Evolutionary conservation across 2,329 filamentous ascomycete genomes (phyloP).

Genomic region (Cladorrhinum sp.): DNA sequence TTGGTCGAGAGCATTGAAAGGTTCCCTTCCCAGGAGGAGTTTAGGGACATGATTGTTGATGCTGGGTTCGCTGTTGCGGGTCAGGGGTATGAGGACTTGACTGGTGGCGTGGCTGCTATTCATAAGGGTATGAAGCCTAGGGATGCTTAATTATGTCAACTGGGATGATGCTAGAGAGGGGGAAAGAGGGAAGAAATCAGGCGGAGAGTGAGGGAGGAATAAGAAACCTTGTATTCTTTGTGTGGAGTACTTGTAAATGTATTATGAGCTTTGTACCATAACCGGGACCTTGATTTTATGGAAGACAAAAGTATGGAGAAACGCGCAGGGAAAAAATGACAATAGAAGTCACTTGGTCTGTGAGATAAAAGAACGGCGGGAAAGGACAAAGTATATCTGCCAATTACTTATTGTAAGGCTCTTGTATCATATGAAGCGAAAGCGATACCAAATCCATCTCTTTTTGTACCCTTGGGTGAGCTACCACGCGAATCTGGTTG

Average conservation of each 20-base stretch:
- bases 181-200: too few relatives aligned
- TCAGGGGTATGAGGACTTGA: slow-evolving; percentile 83
- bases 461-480: too few relatives aligned
- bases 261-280: neutral
- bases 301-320: too few relatives aligned
- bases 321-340: too few relatives aligned
- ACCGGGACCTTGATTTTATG: neutral
- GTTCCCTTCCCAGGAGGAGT: slow-evolving; percentile 84
- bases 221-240: neutral
- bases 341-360: too few relatives aligned
- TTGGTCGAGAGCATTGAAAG: slow-evolving; percentile 95
- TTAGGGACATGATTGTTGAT: slow-evolving; percentile 75
- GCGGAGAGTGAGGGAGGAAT: neutral
- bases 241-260: slow-evolving; percentile 6
- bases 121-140: slow-evolving; percentile 91
- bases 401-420: too few relatives aligned
- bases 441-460: too few relatives aligned
- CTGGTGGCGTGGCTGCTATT: slow-evolving; percentile 88
- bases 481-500: too few relatives aligned
- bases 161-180: too few relatives aligned
- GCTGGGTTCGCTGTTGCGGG: slow-evolving; percentile 86
- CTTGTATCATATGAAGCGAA: too few relatives aligned
- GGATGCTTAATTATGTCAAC: slow-evolving; percentile 7
- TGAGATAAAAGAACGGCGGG: too few relatives aligned
- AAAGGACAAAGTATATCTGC: too few relatives aligned